Percentiles rank a stretch among this genome's conserved stretches.
These are phyloP conservation scores for Aspergillus bertholletiae DNA, from an alignment of 495 filamentous ascomycete species.

Conservation along the genomic window DNA sequence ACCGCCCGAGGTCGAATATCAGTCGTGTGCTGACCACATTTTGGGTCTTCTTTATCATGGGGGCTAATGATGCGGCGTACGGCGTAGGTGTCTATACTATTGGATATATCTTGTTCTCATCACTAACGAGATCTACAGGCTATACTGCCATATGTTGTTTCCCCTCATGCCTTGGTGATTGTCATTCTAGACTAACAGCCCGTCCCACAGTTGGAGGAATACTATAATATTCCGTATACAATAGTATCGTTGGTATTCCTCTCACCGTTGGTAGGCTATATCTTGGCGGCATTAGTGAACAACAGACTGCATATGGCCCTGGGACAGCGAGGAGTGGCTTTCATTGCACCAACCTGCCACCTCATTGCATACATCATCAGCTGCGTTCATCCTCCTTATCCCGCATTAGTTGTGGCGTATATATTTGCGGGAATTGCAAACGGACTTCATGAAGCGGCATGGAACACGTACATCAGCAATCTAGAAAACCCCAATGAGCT, in stretches of 20 bases:
- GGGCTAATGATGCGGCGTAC: slow-evolving; percentile 67
- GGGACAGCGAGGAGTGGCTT: slow-evolving; percentile 68
- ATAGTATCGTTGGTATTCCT: slow-evolving; percentile 53
- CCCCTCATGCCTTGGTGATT: slow-evolving; percentile 13
- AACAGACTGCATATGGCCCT: slow-evolving; percentile 50
- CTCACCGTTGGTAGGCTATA: slow-evolving; percentile 53
- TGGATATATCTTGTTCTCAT: too few relatives aligned
- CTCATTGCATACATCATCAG: slow-evolving; percentile 54
- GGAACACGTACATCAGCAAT: slow-evolving; percentile 58
- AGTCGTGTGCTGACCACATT: slow-evolving; percentile 56
- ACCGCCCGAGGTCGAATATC: slow-evolving; percentile 60
- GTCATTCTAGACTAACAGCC: slow-evolving; percentile 6
- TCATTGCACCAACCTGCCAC: slow-evolving; percentile 57
- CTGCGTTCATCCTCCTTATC: slow-evolving; percentile 48
- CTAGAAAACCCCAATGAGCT: slow-evolving; percentile 51
- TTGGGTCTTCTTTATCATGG: slow-evolving; percentile 64
- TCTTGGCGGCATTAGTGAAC: slow-evolving; percentile 44
- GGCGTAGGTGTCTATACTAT: slow-evolving; percentile 48
- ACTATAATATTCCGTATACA: slow-evolving; percentile 50
- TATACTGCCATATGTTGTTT: slow-evolving; percentile 50
- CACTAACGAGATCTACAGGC: slow-evolving; percentile 33
- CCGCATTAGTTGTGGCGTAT: slow-evolving; percentile 48
- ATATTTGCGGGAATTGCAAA: slow-evolving; percentile 53
- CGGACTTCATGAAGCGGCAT: slow-evolving; percentile 50
- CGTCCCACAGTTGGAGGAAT: slow-evolving; percentile 41